phyloP scores from a whole-genome alignment of 2,329 filamentous ascomycete genomes.

The Botrytis aclada region DNA sequence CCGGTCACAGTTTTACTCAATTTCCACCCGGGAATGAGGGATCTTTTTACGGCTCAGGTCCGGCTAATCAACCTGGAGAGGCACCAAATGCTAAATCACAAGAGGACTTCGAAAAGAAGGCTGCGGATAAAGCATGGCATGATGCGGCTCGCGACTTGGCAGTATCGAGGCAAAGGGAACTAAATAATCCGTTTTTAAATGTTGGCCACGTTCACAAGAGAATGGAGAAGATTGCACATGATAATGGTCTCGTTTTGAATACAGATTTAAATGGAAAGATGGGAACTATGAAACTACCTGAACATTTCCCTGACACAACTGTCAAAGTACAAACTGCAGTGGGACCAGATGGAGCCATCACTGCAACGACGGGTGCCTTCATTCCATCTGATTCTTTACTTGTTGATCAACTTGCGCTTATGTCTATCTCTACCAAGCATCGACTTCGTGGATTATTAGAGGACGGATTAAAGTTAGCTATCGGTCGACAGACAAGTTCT shows the following conservation, averaged over 20 bases:
- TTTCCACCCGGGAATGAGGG: slow-evolving; percentile 54
- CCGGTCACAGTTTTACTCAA: slow-evolving; percentile 49
- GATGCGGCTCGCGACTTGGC: slow-evolving; percentile 56
- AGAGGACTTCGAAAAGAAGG: slow-evolving; percentile 63
- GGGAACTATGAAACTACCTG: slow-evolving; percentile 37
- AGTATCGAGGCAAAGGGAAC: slow-evolving; percentile 55
- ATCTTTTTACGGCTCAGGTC: slow-evolving; percentile 62
- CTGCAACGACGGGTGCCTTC: slow-evolving; percentile 64
- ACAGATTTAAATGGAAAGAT: slow-evolving; percentile 55
- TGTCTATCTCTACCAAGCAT: slow-evolving; percentile 81
- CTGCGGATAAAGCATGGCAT: slow-evolving; percentile 63
- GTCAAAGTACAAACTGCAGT: slow-evolving; percentile 54
- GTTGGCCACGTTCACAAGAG: slow-evolving; percentile 38
- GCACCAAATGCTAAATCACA: slow-evolving; percentile 49
- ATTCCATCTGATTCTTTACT: slow-evolving; percentile 73
- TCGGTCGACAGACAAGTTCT: slow-evolving; percentile 70
- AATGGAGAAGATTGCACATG: slow-evolving; percentile 55
- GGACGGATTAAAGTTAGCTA: slow-evolving; percentile 69
- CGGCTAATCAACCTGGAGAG: slow-evolving; percentile 59
- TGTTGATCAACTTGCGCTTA: slow-evolving; percentile 76
- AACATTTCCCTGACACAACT: slow-evolving; percentile 29
- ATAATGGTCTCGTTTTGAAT: slow-evolving; percentile 56
- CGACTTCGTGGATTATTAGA: slow-evolving; percentile 72
- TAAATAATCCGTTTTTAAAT: slow-evolving; percentile 52
- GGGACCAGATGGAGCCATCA: slow-evolving; percentile 61